Evolutionary conservation across 345 rosid species (phyloP).

Genomic region (Mercurialis annua): DNA sequence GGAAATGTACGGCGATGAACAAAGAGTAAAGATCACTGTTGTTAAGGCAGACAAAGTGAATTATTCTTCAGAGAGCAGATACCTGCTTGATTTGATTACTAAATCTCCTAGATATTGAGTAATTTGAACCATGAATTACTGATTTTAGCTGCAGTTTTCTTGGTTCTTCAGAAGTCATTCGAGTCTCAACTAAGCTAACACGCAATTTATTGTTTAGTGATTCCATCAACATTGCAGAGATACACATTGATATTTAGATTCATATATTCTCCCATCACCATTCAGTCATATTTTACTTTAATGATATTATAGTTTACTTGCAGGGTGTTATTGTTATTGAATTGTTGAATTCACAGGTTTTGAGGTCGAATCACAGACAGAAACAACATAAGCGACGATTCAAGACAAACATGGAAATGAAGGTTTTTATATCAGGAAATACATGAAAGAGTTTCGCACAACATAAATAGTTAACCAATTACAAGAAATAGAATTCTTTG

Average conservation of each 20-base stretch:
- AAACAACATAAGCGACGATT: not conserved
- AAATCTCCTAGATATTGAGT: constrained; percentile 23
- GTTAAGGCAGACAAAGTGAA: constrained; percentile 63
- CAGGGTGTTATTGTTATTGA: too few species aligned
- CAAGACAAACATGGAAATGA: constrained; percentile 2
- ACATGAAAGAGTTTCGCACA: constrained; percentile 11
- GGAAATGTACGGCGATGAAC: constrained; percentile 79
- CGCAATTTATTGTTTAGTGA: not conserved
- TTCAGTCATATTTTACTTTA: too few species aligned
- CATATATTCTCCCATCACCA: not conserved
- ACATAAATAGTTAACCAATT: not conserved
- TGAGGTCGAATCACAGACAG: constrained; percentile 15
- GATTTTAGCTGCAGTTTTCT: constrained; percentile 18
- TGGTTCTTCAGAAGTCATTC: not conserved
- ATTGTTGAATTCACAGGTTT: constrained; percentile 24
- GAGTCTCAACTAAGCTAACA: not conserved
- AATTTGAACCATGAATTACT: constrained; percentile 15
- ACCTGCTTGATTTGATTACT: constrained; percentile 51
- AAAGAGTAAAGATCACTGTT: constrained; percentile 68
- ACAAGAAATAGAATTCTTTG: constrained; percentile 8
- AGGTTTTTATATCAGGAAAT: not conserved
- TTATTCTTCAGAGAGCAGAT: constrained; percentile 58
- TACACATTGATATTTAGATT: constrained; percentile 7
- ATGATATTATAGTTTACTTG: too few species aligned
- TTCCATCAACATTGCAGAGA: not conserved